Percentiles rank a stretch among this genome's conserved stretches.
phyloP scores from a whole-genome alignment of 257 asterid genomes.

The Striga asiatica region DNA sequence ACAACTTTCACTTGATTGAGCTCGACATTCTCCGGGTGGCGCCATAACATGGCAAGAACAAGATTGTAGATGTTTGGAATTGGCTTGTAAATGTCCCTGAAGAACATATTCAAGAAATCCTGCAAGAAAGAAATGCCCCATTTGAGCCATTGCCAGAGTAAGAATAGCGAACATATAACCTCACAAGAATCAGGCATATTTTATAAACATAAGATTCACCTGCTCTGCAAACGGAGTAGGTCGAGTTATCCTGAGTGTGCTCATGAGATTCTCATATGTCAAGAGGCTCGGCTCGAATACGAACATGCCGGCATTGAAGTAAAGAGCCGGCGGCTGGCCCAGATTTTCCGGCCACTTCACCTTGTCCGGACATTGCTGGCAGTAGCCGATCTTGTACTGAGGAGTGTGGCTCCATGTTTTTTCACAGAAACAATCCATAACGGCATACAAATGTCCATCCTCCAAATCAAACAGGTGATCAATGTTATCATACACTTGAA shows the following conservation, averaged over 20 bases:
- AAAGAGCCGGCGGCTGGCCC: slow-evolving; percentile 45
- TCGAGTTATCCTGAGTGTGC: slow-evolving; percentile 31
- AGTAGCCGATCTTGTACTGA: slow-evolving; percentile 37
- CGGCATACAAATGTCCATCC: slow-evolving; percentile 49
- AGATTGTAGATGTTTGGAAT: slow-evolving; percentile 42
- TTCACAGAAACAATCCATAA: slow-evolving; percentile 58
- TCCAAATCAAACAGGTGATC: slow-evolving; percentile 43
- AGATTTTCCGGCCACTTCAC: slow-evolving; percentile 41
- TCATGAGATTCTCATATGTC: slow-evolving; percentile 32
- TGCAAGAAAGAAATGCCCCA: too few species aligned
- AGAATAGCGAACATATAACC: too few species aligned
- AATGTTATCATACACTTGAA: slow-evolving; percentile 47
- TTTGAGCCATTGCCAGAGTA: too few species aligned
- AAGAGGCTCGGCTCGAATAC: slow-evolving; percentile 40
- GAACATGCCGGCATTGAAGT: slow-evolving; percentile 58
- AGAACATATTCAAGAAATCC: slow-evolving; percentile 64
- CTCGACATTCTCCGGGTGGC: slow-evolving; percentile 41
- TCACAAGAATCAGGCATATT: not conserved
- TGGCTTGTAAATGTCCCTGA: slow-evolving; percentile 35
- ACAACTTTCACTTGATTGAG: slow-evolving; percentile 38
- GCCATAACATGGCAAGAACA: slow-evolving; percentile 60
- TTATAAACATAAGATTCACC: slow-evolving; percentile 10
- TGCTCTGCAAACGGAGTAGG: slow-evolving; percentile 60
- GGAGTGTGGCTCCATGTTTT: slow-evolving; percentile 49
- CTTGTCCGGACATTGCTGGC: slow-evolving; percentile 54